phyloP scores from a whole-genome alignment of 2,329 filamentous ascomycete genomes.

The Colletotrichum paranaense region DNA sequence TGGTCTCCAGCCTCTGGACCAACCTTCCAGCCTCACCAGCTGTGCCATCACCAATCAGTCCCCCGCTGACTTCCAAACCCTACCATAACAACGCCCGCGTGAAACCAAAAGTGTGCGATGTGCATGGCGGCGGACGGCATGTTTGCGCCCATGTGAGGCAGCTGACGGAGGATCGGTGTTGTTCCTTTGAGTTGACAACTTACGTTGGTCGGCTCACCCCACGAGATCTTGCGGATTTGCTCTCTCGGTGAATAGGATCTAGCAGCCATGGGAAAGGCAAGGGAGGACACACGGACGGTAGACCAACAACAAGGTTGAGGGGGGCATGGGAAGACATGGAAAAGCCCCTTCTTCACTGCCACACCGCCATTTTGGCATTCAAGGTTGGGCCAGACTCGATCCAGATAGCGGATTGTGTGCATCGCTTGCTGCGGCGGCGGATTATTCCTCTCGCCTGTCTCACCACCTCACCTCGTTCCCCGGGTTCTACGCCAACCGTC shows the following conservation, averaged over 20 bases:
- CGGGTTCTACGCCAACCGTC: slow-evolving; percentile 3
- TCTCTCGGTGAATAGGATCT: not conserved
- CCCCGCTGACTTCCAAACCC: not conserved
- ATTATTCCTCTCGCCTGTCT: slow-evolving; percentile 19
- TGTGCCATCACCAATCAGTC: slow-evolving; percentile 12
- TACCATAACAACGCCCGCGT: slow-evolving; percentile 14
- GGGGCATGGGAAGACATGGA: not conserved
- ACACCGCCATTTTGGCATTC: slow-evolving; percentile 34
- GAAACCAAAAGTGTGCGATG: slow-evolving; percentile 23
- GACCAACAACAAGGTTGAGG: slow-evolving; percentile 14
- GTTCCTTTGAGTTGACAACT: not conserved
- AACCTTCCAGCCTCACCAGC: slow-evolving; percentile 14
- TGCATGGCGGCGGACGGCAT: not conserved
- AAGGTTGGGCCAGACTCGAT: slow-evolving; percentile 28
- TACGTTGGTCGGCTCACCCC: slow-evolving; percentile 14
- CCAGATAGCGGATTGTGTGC: slow-evolving; percentile 1
- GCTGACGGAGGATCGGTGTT: slow-evolving; percentile 1
- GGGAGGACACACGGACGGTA: slow-evolving; percentile 9
- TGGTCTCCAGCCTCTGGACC: slow-evolving; percentile 27
- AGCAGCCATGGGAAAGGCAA: not conserved
- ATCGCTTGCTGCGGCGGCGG: slow-evolving; percentile 26
- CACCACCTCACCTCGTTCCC: not conserved
- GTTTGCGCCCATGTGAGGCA: not conserved
- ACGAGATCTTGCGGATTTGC: slow-evolving; percentile 27
- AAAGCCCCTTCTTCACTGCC: slow-evolving; percentile 21